phyloP scores from a whole-genome alignment of 2,329 filamentous ascomycete species.

The Trichoderma harzianum region DNA sequence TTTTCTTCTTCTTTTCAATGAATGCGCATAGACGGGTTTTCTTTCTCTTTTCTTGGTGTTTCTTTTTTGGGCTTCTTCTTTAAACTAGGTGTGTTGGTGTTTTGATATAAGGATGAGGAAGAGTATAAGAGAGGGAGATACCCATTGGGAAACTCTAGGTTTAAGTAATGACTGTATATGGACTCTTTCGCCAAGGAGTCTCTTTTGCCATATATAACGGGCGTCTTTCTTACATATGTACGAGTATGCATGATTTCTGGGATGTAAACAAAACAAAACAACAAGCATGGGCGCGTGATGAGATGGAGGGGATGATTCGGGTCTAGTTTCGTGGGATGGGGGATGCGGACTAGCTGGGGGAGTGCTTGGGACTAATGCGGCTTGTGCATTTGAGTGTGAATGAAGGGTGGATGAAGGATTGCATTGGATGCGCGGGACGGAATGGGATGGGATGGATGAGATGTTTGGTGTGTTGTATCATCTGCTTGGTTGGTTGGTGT shows the following conservation, averaged over 20 bases:
- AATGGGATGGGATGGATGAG: no score
- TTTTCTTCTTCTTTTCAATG: not conserved
- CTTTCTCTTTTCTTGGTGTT: not conserved
- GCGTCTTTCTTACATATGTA: not conserved
- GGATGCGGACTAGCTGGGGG: not conserved
- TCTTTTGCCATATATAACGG: not conserved
- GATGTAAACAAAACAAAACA: not conserved
- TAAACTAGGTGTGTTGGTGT: not conserved
- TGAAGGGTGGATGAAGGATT: not conserved
- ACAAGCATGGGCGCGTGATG: not conserved
- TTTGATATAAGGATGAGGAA: not conserved
- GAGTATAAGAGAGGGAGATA: not conserved
- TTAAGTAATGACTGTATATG: not conserved
- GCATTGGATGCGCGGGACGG: no score
- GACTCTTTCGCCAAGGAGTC: not conserved
- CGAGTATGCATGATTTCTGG: not conserved
- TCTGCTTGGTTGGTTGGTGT: not conserved
- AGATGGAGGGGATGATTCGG: not conserved
- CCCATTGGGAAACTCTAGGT: not conserved
- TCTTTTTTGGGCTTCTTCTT: not conserved
- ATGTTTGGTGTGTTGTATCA: no score
- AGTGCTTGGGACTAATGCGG: not conserved
- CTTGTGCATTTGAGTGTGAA: not conserved
- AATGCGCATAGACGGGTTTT: not conserved
- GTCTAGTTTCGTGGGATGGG: not conserved